Percentiles rank a stretch among this genome's conserved stretches.
These are phyloP conservation scores for Leccinum aurantiacum DNA, from an alignment of 768 basidiomycete genomes.

Conservation along the genomic window DNA sequence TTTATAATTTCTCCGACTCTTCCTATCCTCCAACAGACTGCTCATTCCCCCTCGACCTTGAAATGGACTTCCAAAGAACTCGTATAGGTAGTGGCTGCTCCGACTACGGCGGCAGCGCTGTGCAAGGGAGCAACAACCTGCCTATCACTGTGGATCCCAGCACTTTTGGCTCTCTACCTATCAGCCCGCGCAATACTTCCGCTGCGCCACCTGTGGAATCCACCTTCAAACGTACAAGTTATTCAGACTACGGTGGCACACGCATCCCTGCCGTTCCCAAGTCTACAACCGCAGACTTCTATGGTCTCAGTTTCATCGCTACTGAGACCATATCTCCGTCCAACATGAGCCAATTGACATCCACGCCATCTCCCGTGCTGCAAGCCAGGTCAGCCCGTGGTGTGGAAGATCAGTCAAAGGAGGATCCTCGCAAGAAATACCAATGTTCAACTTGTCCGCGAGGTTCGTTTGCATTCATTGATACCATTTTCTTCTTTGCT, in stretches of 20 bases:
- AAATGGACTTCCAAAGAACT: slow-evolving; percentile 71
- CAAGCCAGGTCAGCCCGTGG: slow-evolving; percentile 37
- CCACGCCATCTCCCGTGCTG: slow-evolving; percentile 42
- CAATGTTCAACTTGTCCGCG: slow-evolving; percentile 73
- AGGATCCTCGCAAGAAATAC: slow-evolving; percentile 76
- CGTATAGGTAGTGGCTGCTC: slow-evolving; percentile 48
- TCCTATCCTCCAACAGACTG: slow-evolving; percentile 50
- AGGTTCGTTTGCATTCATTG: slow-evolving; percentile 41
- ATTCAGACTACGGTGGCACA: slow-evolving; percentile 64
- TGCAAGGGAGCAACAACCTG: slow-evolving; percentile 39
- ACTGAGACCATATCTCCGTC: slow-evolving; percentile 54
- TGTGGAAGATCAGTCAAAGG: slow-evolving; percentile 45
- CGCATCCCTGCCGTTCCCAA: slow-evolving; percentile 49
- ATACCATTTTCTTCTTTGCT: background rate
- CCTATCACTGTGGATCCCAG: slow-evolving; percentile 51
- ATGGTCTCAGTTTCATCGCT: slow-evolving; percentile 34
- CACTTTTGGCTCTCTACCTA: slow-evolving; percentile 57
- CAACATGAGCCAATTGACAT: slow-evolving; percentile 51
- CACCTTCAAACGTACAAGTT: slow-evolving; percentile 48
- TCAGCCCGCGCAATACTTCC: slow-evolving; percentile 55
- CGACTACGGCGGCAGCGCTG: slow-evolving; percentile 50
- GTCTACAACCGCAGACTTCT: slow-evolving; percentile 50
- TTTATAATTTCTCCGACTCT: slow-evolving; percentile 63
- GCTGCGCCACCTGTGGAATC: slow-evolving; percentile 32
- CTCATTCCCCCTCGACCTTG: slow-evolving; percentile 63